Conservation (phyloP, 768 basidiomycete genomes). For the Grammothele lineata region DNA sequence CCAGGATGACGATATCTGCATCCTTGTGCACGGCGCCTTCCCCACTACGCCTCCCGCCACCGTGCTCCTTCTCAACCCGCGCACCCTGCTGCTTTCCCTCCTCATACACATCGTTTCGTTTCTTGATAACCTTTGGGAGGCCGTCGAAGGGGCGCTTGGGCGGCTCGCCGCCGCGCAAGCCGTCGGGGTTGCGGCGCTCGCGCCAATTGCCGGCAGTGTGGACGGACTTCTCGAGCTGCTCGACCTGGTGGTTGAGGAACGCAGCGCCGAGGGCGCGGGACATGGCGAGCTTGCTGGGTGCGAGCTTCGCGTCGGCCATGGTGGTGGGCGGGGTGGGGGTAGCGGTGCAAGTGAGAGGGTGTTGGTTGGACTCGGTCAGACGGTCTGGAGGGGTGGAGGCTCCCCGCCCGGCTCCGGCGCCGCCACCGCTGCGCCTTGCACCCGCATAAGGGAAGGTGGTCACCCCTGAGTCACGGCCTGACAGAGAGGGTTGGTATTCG, state of each 20-base stretch:
- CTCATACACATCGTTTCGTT: constrained; percentile 12
- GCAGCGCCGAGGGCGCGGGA: constrained; percentile 84
- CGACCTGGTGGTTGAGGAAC: constrained; percentile 83
- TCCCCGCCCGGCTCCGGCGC: too few species aligned
- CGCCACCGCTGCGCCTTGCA: constrained; percentile 6
- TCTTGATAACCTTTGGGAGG: constrained; percentile 4
- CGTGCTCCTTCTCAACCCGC: constrained; percentile 13
- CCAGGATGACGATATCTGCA: constrained; percentile 72
- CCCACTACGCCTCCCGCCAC: constrained; percentile 16
- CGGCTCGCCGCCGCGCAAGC: constrained; percentile 46
- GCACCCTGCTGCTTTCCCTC: constrained; percentile 10
- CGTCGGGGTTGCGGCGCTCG: constrained; percentile 30
- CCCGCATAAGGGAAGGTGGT: neutral
- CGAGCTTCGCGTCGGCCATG: constrained; percentile 17
- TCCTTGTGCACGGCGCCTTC: constrained; percentile 43
- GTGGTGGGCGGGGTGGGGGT: constrained; percentile 8
- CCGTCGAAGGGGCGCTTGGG: constrained; percentile 34
- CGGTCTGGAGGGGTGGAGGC: constrained; percentile 1
- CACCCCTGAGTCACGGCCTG: too few species aligned
- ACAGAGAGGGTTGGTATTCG: too few species aligned
- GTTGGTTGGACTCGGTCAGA: neutral
- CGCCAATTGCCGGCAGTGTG: constrained; percentile 60
- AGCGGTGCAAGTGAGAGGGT: neutral
- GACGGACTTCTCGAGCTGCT: constrained; percentile 80
- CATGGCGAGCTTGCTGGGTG: constrained; percentile 66